Percentiles rank a stretch among this genome's conserved stretches.
These are phyloP conservation scores for Scheffersomyces titani DNA, from an alignment of 1,139 yeast species.

Conservation along the genomic window DNA sequence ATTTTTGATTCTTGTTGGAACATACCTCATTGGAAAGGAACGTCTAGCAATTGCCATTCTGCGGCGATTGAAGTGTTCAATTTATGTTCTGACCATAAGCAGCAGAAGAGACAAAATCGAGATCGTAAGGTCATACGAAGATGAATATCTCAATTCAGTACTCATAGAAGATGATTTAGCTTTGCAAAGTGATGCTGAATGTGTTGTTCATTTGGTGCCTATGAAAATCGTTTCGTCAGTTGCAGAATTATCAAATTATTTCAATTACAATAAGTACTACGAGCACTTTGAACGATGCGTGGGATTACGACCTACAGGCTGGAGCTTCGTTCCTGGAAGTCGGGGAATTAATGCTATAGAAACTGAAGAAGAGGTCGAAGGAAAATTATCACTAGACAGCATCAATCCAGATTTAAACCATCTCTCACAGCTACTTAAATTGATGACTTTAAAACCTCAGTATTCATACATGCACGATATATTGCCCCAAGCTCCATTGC, in stretches of 20 bases:
- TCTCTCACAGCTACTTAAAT: constrained; percentile 10
- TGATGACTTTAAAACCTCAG: constrained; percentile 20
- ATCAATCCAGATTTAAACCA: constrained; percentile 1
- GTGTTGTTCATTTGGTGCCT: constrained; percentile 72
- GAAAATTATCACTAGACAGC: constrained; percentile 6
- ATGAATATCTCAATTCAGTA: constrained; percentile 31
- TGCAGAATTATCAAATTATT: constrained; percentile 48
- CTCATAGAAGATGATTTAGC: constrained; percentile 36
- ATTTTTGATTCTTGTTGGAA: constrained; percentile 75
- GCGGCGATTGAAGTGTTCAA: constrained; percentile 47
- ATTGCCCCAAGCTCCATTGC: constrained; percentile 30
- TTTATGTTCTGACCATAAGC: constrained; percentile 50
- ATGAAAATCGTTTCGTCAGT: constrained; percentile 48
- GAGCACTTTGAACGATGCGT: constrained; percentile 55
- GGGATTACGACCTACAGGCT: constrained; percentile 82
- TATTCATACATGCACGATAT: constrained; percentile 31
- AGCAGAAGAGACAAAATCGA: constrained; percentile 51
- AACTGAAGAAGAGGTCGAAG: constrained; percentile 7
- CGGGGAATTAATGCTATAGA: constrained; percentile 3
- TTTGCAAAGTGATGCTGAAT: constrained; percentile 35
- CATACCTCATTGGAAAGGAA: constrained; percentile 92
- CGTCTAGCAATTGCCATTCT: constrained; percentile 74
- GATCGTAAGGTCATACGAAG: constrained; percentile 37
- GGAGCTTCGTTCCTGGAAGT: constrained; percentile 54
- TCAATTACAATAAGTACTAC: constrained; percentile 48